Evolutionary conservation across 1,284 basidiomycete species (phyloP).

Genomic region (Ceratobasidium sp.): DNA sequence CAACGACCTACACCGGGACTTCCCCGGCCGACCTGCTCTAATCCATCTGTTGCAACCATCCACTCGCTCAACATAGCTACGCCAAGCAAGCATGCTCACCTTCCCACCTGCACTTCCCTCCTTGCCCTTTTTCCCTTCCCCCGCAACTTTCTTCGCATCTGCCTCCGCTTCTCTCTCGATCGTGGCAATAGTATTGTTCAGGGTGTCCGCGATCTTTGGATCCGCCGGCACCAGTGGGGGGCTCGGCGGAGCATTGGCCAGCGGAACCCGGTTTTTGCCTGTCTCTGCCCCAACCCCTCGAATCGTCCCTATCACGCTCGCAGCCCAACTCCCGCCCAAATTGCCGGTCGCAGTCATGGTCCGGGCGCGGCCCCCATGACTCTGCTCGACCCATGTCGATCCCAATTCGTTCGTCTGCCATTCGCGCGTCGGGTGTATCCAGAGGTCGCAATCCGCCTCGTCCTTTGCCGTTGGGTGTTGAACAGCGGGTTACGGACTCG

Average conservation of each 20-base stretch:
- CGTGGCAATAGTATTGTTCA: slow-evolving; percentile 36
- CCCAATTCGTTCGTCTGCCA: slow-evolving; percentile 16
- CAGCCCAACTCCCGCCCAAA: not conserved
- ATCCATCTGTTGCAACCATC: no score
- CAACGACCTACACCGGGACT: no score
- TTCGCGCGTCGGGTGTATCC: slow-evolving; percentile 25
- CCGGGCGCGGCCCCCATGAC: not conserved
- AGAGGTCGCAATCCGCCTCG: slow-evolving; percentile 20
- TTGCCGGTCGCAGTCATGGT: not conserved
- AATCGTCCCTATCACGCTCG: not conserved
- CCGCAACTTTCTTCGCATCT: slow-evolving; percentile 30
- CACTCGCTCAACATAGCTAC: no score
- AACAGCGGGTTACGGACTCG: not conserved
- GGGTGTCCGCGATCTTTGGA: slow-evolving; percentile 24
- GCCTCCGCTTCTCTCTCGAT: slow-evolving; percentile 41
- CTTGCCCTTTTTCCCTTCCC: no score
- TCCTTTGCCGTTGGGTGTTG: not conserved
- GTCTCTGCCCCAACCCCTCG: not conserved
- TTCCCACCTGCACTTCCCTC: not conserved
- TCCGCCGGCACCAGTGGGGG: slow-evolving; percentile 6
- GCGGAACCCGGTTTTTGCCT: slow-evolving; percentile 2
- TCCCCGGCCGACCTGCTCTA: no score
- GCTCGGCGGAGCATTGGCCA: not conserved
- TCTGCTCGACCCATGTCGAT: slow-evolving; percentile 2
- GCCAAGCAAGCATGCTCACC: no score